Base-by-base conservation (phyloP, 208 protist species). In the Crithidia thermophila region DNA sequence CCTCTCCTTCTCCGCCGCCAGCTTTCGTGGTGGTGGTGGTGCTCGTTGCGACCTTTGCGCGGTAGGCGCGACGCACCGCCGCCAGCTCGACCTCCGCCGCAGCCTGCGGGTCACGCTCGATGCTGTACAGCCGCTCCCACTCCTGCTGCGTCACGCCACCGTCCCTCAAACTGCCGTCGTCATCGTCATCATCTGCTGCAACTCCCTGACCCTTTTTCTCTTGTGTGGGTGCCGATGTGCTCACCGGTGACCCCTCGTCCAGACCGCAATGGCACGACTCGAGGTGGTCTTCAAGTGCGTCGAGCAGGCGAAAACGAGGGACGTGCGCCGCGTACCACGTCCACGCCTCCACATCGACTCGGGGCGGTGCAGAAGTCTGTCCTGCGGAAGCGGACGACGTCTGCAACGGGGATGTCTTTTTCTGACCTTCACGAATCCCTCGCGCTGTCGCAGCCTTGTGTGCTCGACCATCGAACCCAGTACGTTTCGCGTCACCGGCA, bases 241-340 rank as follows among this genome's bases (percentile, higher is more conserved):
- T 43, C 34, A 0, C 21, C 36, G 37, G 5, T 37, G 33, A 28
- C 55, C 4, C 11, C 7, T 18, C 82, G n/a, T 33, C 50, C 31
- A 53, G 49, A 33, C 20, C 61, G 13, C 52, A 69, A 55, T 88
- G 79, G 46, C 42, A 57, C 9, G 55, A 34, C 18, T 83, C 80
- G n/a, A 94, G 45, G 69, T 94, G 88, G 49, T 88, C 78, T 31
- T 86, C 60, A 52, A 94, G 51, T 2, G 80, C 72, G 46, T 90
- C 82, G 34, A 94, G 67, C 2, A 94, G 33, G 5, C 88, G 73
- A 60, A 85, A 93, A 4, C 77, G 79, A 2, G 49, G 72, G 3
- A 62, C 58, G 13, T 28, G 46, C 1, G 42, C 20, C n/a, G 25
- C 67, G 20, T 76, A 70, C 60, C 53, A 63, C 45, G 8, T 47